phyloP scores from a whole-genome alignment of 176 grass and related monocot genomes.

The Avena atlantica region DNA sequence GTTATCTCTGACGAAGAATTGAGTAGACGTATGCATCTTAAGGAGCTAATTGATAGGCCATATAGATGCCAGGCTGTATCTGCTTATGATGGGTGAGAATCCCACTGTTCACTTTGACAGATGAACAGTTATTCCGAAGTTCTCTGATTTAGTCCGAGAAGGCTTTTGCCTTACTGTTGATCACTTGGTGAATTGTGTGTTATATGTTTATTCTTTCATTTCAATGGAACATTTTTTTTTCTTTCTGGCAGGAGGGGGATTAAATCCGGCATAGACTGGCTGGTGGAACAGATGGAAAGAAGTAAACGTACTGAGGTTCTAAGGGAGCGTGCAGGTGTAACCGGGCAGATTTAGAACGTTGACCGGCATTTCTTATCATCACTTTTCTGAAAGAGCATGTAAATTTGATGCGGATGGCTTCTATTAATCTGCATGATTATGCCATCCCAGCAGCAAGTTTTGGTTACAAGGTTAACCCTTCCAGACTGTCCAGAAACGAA shows the following conservation, averaged over 20 bases:
- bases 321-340: constrained; percentile 45
- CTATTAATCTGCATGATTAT: constrained; percentile 6
- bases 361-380: background rate
- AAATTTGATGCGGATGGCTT: constrained; percentile 13
- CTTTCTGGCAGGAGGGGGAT: constrained; percentile 62
- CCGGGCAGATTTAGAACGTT: constrained; percentile 59
- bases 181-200: background rate
- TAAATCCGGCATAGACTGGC: constrained; percentile 78
- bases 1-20: constrained; percentile 68
- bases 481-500: background rate
- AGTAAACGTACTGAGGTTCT: constrained; percentile 74
- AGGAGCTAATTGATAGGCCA: constrained; percentile 77
- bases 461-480: constrained; percentile 24
- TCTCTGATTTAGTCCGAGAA: constrained; percentile 9
- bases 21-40: constrained; percentile 72
- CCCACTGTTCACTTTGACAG: background rate
- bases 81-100: constrained; percentile 84
- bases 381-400: constrained; percentile 8
- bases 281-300: constrained; percentile 84
- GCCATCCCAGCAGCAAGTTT: background rate
- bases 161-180: background rate
- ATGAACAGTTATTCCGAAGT: background rate
- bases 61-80: constrained; percentile 83
- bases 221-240: background rate
- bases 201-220: background rate